Base-by-base conservation (phyloP, 2,329 filamentous ascomycete genomes). In the Stenocarpella maydis region DNA sequence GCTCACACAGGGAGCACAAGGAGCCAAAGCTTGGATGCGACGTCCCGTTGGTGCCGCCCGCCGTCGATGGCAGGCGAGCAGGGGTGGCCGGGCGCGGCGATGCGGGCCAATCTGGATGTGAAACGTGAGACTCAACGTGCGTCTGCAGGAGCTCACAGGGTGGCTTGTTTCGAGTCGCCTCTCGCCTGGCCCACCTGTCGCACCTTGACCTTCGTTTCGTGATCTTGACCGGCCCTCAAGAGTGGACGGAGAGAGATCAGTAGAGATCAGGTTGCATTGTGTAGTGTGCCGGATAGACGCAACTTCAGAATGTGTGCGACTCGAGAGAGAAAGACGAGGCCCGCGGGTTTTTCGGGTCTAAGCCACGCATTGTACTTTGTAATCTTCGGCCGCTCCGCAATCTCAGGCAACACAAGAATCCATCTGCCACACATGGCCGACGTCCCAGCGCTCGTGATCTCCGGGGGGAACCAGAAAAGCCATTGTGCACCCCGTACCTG, bases 21-120 rank as follows among this genome's bases (percentile, higher is more conserved):
- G 39, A 61, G 55, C 39, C 26, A 43, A 58, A 67, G 52, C 54
- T 67, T 67, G 65, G 65, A 39, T 67, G 65, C 52, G 41, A 67
- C 65, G 52, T 34, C 49, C 64, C 52, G 52, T 67, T 58, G 52
- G 65, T 58, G 41, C 64, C 64, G 50, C 64, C 64, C 41, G 43
- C 64, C 64, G 52, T 67, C 41, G 21, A 47, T 58, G 52, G 65
- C 65, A 58, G 65, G 65, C 24, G 65, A 67, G 65, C 65, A 67
- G 65, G 65, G 65, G 52, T 67, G 37, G 41, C 28, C 58, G 65
- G 65, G 65, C 65, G 65, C 26, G 41, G 65, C 43, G 52, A 34
- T 58, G 65, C 65, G 65, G 65, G 65, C 65, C 65, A 67, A 58
- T 49, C 45, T 49, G 45, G 45, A 67, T 58, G 65, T 67, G 65